Evolutionary conservation across 1,284 basidiomycete genomes (phyloP), one percentile per base, ranked within the genome.

Genomic region (Cutaneotrichosporon cyanovorans): DNA sequence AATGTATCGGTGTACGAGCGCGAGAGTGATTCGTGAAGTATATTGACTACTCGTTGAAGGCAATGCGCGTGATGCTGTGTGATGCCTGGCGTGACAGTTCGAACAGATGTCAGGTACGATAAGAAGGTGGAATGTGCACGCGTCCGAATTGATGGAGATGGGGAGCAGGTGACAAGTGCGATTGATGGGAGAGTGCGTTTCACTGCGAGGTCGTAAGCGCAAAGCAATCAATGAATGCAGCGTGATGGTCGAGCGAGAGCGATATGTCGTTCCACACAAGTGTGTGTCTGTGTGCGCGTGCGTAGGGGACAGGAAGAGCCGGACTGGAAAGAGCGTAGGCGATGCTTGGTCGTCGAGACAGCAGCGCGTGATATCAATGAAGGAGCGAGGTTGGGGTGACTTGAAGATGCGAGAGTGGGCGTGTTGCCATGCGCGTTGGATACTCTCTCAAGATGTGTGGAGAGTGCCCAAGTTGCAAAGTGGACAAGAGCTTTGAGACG

Each of bases 61-160:
- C 25, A 28, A 28, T 28, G 25, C 25, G 25, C 39, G 39, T 40
- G 30, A 40, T 42, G 41, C n/a, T 42, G 42, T 35, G 44, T 37
- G 37, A 45, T 33, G 31, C 10, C 18, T 15, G 31, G 35, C 42
- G 42, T 44, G 23, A 44, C 42, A 44, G 33, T 42, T 42, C 28
- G 21, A 28, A 16, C 12, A 33, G 5, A 16, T 14, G 19, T 7
- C 7, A 28, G 25, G 25, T 28, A 28, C 25, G 25, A 15, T 7
- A 16, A 15, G 9, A 10, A 12, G 19, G 34, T 37, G 42, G 42
- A 44, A 44, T 44, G 42, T 44, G 42, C 35, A 44, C 42, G 42
- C 42, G 42, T 44, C 42, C 34, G 19, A 22, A 11, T n/a, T 32
- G 21, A 42, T 40, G 16, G 38, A 30, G 25, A 28, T 28, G 7